Evolutionary conservation across 257 asterid genomes (phyloP).

Genomic region (Salvia splendens): DNA sequence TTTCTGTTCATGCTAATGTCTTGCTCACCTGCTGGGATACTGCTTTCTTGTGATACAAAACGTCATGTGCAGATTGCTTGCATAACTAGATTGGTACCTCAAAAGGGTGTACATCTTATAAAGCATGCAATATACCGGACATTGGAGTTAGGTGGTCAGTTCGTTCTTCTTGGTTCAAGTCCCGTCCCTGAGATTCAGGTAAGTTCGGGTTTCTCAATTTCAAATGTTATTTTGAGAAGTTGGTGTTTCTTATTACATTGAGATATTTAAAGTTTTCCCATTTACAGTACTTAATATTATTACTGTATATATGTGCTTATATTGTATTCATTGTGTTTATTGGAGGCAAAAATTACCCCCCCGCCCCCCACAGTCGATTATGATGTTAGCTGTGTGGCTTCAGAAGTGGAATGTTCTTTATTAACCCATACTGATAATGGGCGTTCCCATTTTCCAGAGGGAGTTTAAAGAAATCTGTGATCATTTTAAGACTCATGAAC

Average conservation of each 20-base stretch:
- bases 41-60: not conserved
- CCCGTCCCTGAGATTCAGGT: constrained; percentile 94
- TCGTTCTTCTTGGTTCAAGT: constrained; percentile 96
- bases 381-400: too few species aligned
- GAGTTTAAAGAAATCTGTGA: constrained; percentile 81
- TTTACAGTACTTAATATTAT: not conserved
- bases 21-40: constrained; percentile 17
- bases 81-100: constrained; percentile 97
- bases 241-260: not conserved
- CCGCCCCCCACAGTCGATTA: too few species aligned
- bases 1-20: not conserved
- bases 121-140: constrained; percentile 89
- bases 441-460: constrained; percentile 53
- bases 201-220: constrained; percentile 32
- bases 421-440: constrained; percentile 23
- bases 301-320: not conserved
- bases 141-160: constrained; percentile 92
- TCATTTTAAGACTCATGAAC: constrained; percentile 66
- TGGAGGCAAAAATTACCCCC: too few species aligned
- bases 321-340: not conserved
- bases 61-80: constrained; percentile 70
- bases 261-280: not conserved
- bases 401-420: constrained; percentile 12
- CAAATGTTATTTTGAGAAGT: not conserved
- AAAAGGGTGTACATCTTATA: constrained; percentile 95